Evolutionary conservation across 306 rosid species (phyloP).

Genomic region (Fragaria ananassa): DNA sequence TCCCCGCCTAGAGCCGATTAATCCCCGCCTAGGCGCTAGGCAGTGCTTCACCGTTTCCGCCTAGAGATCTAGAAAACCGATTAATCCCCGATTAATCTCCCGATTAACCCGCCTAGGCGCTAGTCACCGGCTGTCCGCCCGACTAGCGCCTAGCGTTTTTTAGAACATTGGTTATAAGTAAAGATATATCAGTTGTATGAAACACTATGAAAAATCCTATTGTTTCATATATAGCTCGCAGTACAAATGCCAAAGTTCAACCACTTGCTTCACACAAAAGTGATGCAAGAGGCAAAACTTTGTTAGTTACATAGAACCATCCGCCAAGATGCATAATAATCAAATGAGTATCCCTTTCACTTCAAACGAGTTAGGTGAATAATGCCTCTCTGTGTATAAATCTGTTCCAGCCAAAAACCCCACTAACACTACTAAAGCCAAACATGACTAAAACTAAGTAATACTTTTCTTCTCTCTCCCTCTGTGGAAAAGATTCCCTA

Average conservation of each 20-base stretch:
- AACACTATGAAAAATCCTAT: neutral
- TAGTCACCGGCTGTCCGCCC: too few species aligned
- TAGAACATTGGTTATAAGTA: neutral
- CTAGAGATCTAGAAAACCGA: too few species aligned
- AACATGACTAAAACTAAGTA: neutral
- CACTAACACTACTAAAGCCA: neutral
- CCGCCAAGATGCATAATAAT: neutral
- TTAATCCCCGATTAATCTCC: too few species aligned
- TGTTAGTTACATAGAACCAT: constrained; percentile 1
- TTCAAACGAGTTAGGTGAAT: constrained; percentile 11
- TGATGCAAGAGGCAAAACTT: neutral
- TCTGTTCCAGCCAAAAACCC: too few species aligned
- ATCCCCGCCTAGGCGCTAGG: too few species aligned
- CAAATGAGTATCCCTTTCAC: neutral
- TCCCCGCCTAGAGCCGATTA: too few species aligned
- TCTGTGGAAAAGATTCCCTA: neutral
- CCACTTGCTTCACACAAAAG: neutral
- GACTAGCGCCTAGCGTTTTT: too few species aligned
- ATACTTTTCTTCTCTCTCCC: neutral
- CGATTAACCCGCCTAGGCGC: too few species aligned
- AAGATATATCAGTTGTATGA: neutral
- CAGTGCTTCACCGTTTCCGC: too few species aligned
- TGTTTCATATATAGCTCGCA: neutral
- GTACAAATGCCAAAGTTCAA: neutral
- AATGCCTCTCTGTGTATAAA: neutral